phyloP scores from a whole-genome alignment of 768 basidiomycete genomes.

The Kwoniella europaea region DNA sequence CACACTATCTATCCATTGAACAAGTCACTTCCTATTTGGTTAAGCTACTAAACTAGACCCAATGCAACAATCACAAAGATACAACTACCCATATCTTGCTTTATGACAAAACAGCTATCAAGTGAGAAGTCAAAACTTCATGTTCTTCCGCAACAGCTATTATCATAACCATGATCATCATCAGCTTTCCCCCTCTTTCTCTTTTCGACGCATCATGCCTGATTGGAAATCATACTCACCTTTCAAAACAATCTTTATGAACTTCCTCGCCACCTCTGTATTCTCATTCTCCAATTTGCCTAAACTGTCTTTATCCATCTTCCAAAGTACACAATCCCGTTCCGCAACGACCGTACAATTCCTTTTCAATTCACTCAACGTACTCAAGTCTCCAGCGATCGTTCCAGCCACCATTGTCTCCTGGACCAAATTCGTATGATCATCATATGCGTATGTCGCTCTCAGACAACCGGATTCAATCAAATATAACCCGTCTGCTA shows the following conservation, averaged over 20 bases:
- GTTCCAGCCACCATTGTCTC: conserved; percentile 95
- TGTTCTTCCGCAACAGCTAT: conserved; percentile 48
- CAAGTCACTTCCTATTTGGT: too few species aligned
- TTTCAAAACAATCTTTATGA: conserved; percentile 56
- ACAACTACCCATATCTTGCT: not conserved
- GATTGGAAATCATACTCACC: conserved; percentile 39
- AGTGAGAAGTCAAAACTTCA: conserved; percentile 45
- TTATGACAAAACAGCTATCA: conserved; percentile 50
- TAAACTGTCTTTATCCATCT: conserved; percentile 68
- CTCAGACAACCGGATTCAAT: conserved; percentile 84
- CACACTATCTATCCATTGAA: too few species aligned
- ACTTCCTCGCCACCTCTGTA: conserved; percentile 60
- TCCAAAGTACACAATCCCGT: conserved; percentile 79
- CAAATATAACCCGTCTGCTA: conserved; percentile 81
- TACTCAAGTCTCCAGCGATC: conserved; percentile 86
- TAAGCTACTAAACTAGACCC: not conserved
- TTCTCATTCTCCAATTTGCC: conserved; percentile 70
- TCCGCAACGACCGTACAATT: conserved; percentile 89
- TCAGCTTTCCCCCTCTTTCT: not conserved
- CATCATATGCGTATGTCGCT: conserved; percentile 79
- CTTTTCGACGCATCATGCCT: not conserved
- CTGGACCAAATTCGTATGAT: conserved; percentile 70
- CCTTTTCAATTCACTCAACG: conserved; percentile 74
- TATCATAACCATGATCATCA: conserved; percentile 3
- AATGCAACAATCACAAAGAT: not conserved